phyloP scores from a whole-genome alignment of 164 flowering plant species.

The Umbellularia californica region DNA sequence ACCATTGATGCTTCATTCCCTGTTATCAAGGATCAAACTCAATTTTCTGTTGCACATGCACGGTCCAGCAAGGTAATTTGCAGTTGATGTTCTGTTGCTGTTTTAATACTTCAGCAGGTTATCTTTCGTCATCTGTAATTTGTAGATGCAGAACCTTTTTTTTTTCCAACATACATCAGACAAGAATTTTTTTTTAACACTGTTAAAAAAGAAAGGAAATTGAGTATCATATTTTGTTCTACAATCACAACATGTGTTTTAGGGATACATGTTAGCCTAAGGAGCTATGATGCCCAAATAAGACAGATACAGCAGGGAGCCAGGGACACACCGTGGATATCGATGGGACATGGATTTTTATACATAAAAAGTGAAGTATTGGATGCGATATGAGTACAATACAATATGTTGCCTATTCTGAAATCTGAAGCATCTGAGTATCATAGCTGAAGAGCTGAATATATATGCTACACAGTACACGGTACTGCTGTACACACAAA shows the following conservation, averaged over 20 bases:
- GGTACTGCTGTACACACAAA: too few species aligned
- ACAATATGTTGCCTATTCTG: too few species aligned
- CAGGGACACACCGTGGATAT: neutral
- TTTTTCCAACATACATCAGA: too few species aligned
- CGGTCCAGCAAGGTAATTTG: constrained; percentile 75
- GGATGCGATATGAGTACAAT: too few species aligned
- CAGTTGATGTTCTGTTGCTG: neutral
- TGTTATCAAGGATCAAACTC: constrained; percentile 79
- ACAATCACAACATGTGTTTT: neutral
- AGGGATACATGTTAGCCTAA: neutral
- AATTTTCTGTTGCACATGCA: constrained; percentile 91
- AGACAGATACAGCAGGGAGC: neutral
- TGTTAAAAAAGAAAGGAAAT: too few species aligned
- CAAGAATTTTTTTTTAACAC: neutral
- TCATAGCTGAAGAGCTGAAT: too few species aligned
- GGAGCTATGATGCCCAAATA: too few species aligned
- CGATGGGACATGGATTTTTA: neutral
- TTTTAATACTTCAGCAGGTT: neutral
- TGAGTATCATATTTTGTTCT: too few species aligned
- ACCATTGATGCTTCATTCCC: constrained; percentile 93
- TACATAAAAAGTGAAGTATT: neutral
- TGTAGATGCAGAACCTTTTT: too few species aligned
- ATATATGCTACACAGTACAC: too few species aligned
- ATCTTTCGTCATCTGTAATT: neutral
- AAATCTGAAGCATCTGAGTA: too few species aligned